Percentiles rank a stretch among this genome's conserved stretches.
These are phyloP conservation scores for Neurospora sp. DNA, from an alignment of 495 filamentous ascomycete genomes.

Conservation along the genomic window DNA sequence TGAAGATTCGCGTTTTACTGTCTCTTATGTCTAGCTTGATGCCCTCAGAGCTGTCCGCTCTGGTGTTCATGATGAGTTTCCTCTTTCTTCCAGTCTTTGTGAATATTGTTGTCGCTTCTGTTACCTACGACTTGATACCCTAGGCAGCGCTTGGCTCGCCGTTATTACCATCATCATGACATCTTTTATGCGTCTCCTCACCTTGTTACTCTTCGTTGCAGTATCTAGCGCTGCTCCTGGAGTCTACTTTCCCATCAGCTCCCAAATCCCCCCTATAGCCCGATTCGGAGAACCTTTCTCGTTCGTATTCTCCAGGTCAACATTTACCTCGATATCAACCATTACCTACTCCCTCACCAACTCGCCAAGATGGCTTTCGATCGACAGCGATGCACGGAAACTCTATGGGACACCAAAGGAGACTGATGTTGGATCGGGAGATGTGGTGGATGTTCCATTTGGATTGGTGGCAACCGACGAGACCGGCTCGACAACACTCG, in stretches of 20 bases:
- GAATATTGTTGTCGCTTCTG: neutral
- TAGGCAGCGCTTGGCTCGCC: neutral
- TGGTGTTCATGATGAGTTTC: neutral
- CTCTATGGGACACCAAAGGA: conserved; percentile 55
- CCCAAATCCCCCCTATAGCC: conserved; percentile 68
- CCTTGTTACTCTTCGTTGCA: conserved; percentile 8
- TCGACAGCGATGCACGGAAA: conserved; percentile 51
- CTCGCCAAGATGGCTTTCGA: conserved; percentile 57
- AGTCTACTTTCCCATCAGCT: conserved; percentile 61
- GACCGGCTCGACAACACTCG: conserved; percentile 44
- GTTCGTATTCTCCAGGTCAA: conserved; percentile 59
- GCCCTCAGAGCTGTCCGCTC: neutral
- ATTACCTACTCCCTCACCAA: conserved; percentile 54
- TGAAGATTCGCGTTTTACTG: neutral
- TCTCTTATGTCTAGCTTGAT: neutral
- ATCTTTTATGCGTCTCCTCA: neutral
- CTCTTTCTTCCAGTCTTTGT: neutral
- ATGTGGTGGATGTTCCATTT: conserved; percentile 37
- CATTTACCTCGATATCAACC: conserved; percentile 46
- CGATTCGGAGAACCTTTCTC: conserved; percentile 51
- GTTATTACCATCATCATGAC: conserved; percentile 9
- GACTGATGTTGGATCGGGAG: conserved; percentile 43
- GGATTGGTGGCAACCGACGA: conserved; percentile 51
- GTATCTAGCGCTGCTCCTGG: conserved; percentile 33
- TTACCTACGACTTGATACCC: neutral